phyloP scores from a whole-genome alignment of 176 grass and related monocot genomes.

The Carex myosuroides region DNA sequence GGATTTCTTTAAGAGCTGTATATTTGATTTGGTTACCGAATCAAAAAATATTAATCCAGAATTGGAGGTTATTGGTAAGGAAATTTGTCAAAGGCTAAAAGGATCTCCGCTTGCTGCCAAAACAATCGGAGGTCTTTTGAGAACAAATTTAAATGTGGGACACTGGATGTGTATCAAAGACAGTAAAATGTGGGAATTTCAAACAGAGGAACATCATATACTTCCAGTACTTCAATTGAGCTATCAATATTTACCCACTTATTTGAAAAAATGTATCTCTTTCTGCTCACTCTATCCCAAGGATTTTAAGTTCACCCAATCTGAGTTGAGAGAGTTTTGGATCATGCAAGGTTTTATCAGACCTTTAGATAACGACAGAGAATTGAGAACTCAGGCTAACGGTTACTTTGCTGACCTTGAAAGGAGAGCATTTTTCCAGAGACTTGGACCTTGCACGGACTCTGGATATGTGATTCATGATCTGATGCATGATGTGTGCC shows the following conservation, averaged over 20 bases:
- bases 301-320: neutral
- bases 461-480: too few species aligned
- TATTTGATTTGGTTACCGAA: neutral
- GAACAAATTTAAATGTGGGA: neutral
- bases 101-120: constrained; percentile 28
- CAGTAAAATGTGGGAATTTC: constrained; percentile 25
- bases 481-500: too few species aligned
- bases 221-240: constrained; percentile 33
- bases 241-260: constrained; percentile 34
- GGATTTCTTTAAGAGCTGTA: constrained; percentile 11
- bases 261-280: constrained; percentile 36
- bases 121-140: constrained; percentile 31
- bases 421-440: neutral
- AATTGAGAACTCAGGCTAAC: neutral
- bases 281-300: constrained; percentile 40
- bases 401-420: neutral
- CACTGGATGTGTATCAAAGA: constrained; percentile 23
- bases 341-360: neutral
- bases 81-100: constrained; percentile 17
- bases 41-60: neutral
- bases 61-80: constrained; percentile 7
- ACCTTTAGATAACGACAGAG: neutral
- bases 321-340: neutral
- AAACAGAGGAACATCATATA: constrained; percentile 13
- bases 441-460: too few species aligned